Conservation (phyloP, 768 basidiomycete species). For the Panus rudis region DNA sequence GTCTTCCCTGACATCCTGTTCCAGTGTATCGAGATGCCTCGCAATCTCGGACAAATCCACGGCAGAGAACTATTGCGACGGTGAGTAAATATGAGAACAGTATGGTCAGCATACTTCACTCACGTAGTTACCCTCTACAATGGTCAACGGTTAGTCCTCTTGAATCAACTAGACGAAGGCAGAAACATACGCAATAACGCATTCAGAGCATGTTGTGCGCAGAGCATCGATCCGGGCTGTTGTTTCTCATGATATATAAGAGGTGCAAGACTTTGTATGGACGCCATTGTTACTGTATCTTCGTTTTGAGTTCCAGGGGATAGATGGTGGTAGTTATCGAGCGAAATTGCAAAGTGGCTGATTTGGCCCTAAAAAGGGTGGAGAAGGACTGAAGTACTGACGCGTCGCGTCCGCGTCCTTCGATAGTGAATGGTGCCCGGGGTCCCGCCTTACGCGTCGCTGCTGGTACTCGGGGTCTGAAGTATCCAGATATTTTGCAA, state of each 20-base stretch:
- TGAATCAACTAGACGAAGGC: not conserved
- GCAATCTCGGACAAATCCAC: constrained; percentile 76
- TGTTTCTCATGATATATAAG: constrained; percentile 77
- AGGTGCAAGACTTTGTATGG: constrained; percentile 44
- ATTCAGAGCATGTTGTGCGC: constrained; percentile 84
- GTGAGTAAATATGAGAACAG: constrained; percentile 7
- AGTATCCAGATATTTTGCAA: too few relatives aligned
- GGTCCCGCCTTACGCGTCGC: constrained; percentile 13
- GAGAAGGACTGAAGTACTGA: constrained; percentile 7
- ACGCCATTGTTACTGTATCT: constrained; percentile 39
- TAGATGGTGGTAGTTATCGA: constrained; percentile 2
- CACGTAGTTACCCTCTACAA: constrained; percentile 43
- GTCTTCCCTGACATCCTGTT: constrained; percentile 43
- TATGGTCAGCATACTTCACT: constrained; percentile 17
- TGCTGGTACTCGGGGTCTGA: too few relatives aligned
- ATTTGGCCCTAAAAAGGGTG: too few relatives aligned
- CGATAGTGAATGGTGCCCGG: constrained; percentile 13
- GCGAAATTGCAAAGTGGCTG: too few relatives aligned
- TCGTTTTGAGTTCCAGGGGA: not conserved
- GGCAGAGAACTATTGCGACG: constrained; percentile 54
- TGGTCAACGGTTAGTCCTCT: not conserved
- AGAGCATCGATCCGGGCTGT: constrained; percentile 73
- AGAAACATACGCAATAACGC: constrained; percentile 63
- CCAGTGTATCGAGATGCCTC: constrained; percentile 56
- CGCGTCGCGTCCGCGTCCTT: constrained; percentile 25